phyloP scores from a whole-genome alignment of 768 basidiomycete species.

The Phlebiopsis gigantea region DNA sequence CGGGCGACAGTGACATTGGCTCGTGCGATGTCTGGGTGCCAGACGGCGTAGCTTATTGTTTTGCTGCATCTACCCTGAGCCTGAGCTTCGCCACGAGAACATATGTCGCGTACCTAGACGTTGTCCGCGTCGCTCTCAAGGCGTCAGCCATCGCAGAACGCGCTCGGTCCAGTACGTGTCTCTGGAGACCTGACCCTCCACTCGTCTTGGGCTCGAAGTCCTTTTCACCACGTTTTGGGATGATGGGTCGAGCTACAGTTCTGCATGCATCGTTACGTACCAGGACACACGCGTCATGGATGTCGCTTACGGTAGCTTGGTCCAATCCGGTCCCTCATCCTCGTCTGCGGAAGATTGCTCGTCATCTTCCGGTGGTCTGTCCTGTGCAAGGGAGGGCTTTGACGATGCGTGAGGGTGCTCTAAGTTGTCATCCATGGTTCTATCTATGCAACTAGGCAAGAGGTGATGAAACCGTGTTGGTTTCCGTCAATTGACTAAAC shows the following conservation, averaged over 20 bases:
- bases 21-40: conserved; percentile 62
- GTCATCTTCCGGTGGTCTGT: conserved; percentile 39
- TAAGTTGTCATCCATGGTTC: conserved; percentile 58
- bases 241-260: conserved; percentile 51
- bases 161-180: conserved; percentile 74
- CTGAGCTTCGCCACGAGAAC: background rate
- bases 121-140: conserved; percentile 65
- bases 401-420: conserved; percentile 36
- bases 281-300: background rate
- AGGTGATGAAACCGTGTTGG: background rate
- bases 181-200: conserved; percentile 69
- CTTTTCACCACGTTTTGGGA: conserved; percentile 96
- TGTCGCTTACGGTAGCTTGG: conserved; percentile 60
- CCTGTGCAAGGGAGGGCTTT: conserved; percentile 24
- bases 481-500: no score
- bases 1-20: conserved; percentile 67
- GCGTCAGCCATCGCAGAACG: conserved; percentile 86
- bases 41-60: conserved; percentile 73
- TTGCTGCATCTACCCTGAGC: conserved; percentile 42
- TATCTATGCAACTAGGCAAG: no score
- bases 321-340: conserved; percentile 79
- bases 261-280: conserved; percentile 3
- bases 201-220: conserved; percentile 82
- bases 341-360: conserved; percentile 63
- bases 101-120: conserved; percentile 55